These are phyloP conservation scores for Neostapfia colusana DNA, from an alignment of 176 grass and related monocot species.

Conservation along the genomic window DNA sequence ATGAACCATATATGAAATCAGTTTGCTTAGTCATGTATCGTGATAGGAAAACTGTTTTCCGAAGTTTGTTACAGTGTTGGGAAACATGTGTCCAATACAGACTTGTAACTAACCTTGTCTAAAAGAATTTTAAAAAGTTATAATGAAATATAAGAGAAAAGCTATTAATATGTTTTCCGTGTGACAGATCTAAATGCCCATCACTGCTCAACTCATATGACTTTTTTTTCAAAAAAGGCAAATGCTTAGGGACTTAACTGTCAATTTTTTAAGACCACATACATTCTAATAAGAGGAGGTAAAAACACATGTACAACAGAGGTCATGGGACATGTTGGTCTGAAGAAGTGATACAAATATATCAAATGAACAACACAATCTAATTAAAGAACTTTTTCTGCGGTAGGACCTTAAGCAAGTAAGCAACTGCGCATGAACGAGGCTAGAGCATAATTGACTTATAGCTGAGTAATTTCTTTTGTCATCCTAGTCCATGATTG, in stretches of 20 bases:
- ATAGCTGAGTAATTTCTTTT: constrained; percentile 5
- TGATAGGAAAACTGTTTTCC: too few relatives aligned
- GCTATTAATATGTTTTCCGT: background rate
- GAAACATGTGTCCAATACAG: background rate
- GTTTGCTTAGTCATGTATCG: too few relatives aligned
- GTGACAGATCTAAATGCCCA: background rate
- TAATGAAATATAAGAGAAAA: background rate
- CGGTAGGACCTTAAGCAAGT: constrained; percentile 32
- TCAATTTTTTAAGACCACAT: background rate
- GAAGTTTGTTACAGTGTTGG: background rate
- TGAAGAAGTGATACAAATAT: constrained; percentile 18
- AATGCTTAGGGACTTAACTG: too few relatives aligned
- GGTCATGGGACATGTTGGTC: constrained; percentile 1
- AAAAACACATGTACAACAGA: background rate
- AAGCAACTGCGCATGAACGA: constrained; percentile 31
- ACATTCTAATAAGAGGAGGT: background rate
- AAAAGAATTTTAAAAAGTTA: background rate
- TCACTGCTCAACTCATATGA: background rate
- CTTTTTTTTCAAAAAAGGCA: background rate
- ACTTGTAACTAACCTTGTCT: background rate
- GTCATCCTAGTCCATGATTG: constrained; percentile 24
- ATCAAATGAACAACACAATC: constrained; percentile 3
- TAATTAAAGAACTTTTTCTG: constrained; percentile 15
- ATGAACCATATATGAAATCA: too few relatives aligned
- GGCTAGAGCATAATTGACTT: constrained; percentile 29